phyloP scores from a whole-genome alignment of 73 alveolate genomes.

The Paramecium biaurelia region DNA sequence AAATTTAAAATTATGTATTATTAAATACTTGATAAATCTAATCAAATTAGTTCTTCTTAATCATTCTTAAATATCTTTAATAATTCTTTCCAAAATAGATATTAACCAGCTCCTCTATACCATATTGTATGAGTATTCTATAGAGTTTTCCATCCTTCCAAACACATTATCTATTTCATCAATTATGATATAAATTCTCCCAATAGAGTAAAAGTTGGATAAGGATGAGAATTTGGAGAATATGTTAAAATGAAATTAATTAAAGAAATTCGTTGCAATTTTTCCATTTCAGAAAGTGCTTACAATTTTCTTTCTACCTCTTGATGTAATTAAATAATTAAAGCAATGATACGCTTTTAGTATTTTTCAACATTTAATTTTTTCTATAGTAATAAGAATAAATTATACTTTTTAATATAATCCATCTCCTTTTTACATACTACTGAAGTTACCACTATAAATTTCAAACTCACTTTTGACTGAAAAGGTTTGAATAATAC shows the following conservation, averaged over 20 bases:
- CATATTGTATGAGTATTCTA: background rate
- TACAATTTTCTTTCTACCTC: background rate
- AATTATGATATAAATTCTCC: background rate
- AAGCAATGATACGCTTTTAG: background rate
- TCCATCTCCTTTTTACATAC: conserved; percentile 45
- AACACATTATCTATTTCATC: background rate
- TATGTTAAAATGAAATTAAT: background rate
- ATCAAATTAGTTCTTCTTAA: background rate
- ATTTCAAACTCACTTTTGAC: conserved; percentile 54
- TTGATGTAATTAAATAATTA: background rate
- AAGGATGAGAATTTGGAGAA: conserved; percentile 26
- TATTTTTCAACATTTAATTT: conserved; percentile 14
- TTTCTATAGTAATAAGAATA: background rate
- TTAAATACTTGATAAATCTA: background rate
- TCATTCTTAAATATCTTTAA: background rate
- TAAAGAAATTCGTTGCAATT: background rate
- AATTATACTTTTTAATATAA: background rate
- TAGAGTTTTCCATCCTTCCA: background rate
- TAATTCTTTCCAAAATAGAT: conserved; percentile 3
- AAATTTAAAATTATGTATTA: too few relatives aligned
- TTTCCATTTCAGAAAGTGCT: background rate
- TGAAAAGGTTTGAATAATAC: background rate
- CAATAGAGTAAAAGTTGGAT: background rate
- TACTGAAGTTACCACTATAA: conserved; percentile 58
- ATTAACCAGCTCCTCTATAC: background rate